A percentile compares a stretch with the other conserved stretches of the same genome.
These are phyloP conservation scores for Stagonosporopsis tanaceti DNA, from an alignment of 2,329 filamentous ascomycete species.

Conservation along the genomic window DNA sequence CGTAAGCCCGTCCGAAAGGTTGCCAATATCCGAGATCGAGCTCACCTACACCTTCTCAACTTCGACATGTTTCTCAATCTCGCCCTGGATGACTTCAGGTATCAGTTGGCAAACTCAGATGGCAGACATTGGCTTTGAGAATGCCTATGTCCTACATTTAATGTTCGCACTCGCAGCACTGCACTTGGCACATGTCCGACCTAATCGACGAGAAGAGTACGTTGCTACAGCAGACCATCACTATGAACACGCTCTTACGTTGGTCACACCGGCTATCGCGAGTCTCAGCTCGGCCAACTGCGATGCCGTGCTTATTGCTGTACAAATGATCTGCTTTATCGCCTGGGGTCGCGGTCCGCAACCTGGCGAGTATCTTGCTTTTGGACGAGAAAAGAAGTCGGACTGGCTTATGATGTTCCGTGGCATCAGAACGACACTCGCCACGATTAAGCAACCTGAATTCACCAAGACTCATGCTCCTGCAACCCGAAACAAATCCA, in stretches of 20 bases:
- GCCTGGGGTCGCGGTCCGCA: conserved; percentile 35
- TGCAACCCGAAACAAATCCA: conserved; percentile 11
- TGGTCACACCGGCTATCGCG: conserved; percentile 32
- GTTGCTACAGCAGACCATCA: conserved; percentile 29
- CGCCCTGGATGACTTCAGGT: conserved; percentile 24
- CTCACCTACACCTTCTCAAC: conserved; percentile 40
- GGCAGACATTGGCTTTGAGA: conserved; percentile 29
- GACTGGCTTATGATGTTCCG: conserved; percentile 45
- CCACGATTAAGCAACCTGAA: conserved; percentile 12
- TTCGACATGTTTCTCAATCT: conserved; percentile 34
- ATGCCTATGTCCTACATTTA: conserved; percentile 31
- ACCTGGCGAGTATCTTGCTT: conserved; percentile 41
- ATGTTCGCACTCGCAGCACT: conserved; percentile 38
- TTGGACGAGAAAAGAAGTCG: conserved; percentile 33
- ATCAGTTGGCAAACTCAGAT: conserved; percentile 27
- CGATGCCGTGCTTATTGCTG: conserved; percentile 35
- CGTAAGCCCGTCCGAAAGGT: not conserved
- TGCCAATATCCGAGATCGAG: conserved; percentile 34
- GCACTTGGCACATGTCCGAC: conserved; percentile 35
- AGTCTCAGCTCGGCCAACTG: conserved; percentile 29
- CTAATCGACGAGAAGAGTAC: conserved; percentile 28
- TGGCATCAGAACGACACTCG: conserved; percentile 35
- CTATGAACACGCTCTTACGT: conserved; percentile 32
- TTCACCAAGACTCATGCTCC: conserved; percentile 23
- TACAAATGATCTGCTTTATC: conserved; percentile 38